Evolutionary conservation across 352 stramenopile genomes (phyloP).

Genomic region (Pythium monospermum): DNA sequence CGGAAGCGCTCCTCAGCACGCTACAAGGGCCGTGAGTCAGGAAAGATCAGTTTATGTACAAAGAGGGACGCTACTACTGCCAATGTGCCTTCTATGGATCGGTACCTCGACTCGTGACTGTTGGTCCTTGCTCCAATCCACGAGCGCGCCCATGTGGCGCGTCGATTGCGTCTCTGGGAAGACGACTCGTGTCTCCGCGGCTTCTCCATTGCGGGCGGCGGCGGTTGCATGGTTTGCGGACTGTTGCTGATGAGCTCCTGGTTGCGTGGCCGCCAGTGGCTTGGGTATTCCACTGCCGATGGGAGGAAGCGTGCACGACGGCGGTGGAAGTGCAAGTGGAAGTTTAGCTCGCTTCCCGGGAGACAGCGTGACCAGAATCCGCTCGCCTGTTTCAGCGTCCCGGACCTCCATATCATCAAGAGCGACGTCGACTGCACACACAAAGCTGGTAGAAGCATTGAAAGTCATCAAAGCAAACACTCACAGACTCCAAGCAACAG

Average conservation of each 20-base stretch:
- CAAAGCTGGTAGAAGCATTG: not conserved
- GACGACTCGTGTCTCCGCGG: slow-evolving; percentile 1
- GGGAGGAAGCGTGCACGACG: not conserved
- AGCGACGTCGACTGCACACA: not conserved
- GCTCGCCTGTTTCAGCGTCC: slow-evolving; percentile 63
- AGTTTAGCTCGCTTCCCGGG: slow-evolving; percentile 6
- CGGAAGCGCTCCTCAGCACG: slow-evolving; percentile 44
- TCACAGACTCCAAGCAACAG: slow-evolving; percentile 8
- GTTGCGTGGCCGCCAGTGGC: not conserved
- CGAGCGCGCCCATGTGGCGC: slow-evolving; percentile 34
- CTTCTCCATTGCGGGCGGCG: not conserved
- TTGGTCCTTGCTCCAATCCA: slow-evolving; percentile 53
- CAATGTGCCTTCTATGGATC: too few relatives aligned
- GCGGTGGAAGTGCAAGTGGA: not conserved
- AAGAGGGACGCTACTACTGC: too few relatives aligned
- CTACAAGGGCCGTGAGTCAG: slow-evolving; percentile 22
- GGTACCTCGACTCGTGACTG: slow-evolving; percentile 45
- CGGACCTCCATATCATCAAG: slow-evolving; percentile 27
- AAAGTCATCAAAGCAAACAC: not conserved
- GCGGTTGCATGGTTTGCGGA: not conserved
- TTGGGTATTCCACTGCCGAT: too few relatives aligned
- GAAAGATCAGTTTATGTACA: too few relatives aligned
- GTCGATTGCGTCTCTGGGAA: slow-evolving; percentile 57
- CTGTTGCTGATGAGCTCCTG: not conserved
- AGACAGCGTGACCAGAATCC: slow-evolving; percentile 26